phyloP scores from a whole-genome alignment of 2,329 filamentous ascomycete species.

The Aureobasidium vineae region DNA sequence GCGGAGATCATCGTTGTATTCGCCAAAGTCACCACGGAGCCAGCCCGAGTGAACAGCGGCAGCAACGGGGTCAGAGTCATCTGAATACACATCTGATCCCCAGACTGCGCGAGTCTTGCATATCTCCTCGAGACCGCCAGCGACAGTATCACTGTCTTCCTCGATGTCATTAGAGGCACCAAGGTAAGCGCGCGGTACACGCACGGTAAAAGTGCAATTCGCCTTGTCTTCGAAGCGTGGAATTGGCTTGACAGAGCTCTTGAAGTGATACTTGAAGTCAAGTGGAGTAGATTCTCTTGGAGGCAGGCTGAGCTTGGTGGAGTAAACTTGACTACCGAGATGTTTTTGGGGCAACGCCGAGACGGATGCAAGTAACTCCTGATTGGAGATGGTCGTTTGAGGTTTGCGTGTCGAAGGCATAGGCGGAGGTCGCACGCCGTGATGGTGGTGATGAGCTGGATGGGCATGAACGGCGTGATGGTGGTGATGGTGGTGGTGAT shows the following conservation, averaged over 20 bases:
- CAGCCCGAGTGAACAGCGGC: constrained; percentile 92
- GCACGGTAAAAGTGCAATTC: constrained; percentile 87
- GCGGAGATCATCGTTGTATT: constrained; percentile 43
- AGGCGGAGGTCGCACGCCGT: constrained; percentile 33
- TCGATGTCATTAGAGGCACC: constrained; percentile 38
- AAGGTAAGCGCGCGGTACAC: constrained; percentile 78
- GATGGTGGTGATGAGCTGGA: constrained; percentile 43
- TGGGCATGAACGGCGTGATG: constrained; percentile 42
- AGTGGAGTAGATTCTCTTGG: constrained; percentile 39
- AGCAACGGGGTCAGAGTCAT: constrained; percentile 90
- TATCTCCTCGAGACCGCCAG: constrained; percentile 67
- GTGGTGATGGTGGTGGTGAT: constrained; percentile 44
- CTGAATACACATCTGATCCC: constrained; percentile 93
- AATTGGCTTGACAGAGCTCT: constrained; percentile 65
- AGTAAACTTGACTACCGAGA: constrained; percentile 81
- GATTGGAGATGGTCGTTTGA: constrained; percentile 65
- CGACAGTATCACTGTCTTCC: constrained; percentile 21
- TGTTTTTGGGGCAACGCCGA: constrained; percentile 70
- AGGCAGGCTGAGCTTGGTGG: constrained; percentile 59
- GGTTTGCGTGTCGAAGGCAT: constrained; percentile 54
- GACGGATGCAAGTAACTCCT: constrained; percentile 69
- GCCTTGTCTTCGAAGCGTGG: constrained; percentile 75
- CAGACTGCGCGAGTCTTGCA: constrained; percentile 77
- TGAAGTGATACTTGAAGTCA: constrained; percentile 58
- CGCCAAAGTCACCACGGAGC: constrained; percentile 83